Conservation (phyloP, 1,139 yeast genomes). For the Yamadazyma atmosphaerica region DNA sequence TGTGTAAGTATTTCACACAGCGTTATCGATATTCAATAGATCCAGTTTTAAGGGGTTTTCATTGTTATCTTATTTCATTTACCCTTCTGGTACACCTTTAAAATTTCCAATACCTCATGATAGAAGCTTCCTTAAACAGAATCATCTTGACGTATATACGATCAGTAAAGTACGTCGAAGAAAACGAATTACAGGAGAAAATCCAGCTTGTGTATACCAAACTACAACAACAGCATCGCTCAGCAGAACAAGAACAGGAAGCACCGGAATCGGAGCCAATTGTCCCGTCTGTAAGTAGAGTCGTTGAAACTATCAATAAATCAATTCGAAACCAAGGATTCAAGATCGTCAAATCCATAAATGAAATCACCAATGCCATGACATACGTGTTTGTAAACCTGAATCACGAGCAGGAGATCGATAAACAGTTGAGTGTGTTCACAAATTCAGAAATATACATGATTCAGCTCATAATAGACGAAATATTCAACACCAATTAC, state of each 20-base stretch:
- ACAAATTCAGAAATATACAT: constrained; percentile 49
- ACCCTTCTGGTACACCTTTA: no score
- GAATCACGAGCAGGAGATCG: constrained; percentile 20
- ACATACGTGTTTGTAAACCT: constrained; percentile 46
- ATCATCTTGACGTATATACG: constrained; percentile 48
- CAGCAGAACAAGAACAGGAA: neutral
- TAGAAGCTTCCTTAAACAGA: constrained; percentile 12
- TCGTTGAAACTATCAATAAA: constrained; percentile 33
- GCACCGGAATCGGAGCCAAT: neutral
- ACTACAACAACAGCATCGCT: constrained; percentile 4
- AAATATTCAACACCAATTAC: constrained; percentile 29
- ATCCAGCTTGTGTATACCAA: constrained; percentile 14
- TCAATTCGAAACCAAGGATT: constrained; percentile 43
- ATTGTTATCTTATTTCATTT: no score
- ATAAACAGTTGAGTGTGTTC: constrained; percentile 43
- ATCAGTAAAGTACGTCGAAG: constrained; percentile 26
- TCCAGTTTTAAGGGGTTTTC: no score
- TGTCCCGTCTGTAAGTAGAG: neutral
- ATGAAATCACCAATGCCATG: constrained; percentile 35
- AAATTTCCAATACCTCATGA: no score
- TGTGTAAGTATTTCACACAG: no score
- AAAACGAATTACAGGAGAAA: constrained; percentile 16
- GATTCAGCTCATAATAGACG: constrained; percentile 50
- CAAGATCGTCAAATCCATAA: constrained; percentile 40
- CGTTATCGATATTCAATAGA: no score